phyloP scores from a whole-genome alignment of 2,329 filamentous ascomycete species.

The Botryosphaeria agaves region DNA sequence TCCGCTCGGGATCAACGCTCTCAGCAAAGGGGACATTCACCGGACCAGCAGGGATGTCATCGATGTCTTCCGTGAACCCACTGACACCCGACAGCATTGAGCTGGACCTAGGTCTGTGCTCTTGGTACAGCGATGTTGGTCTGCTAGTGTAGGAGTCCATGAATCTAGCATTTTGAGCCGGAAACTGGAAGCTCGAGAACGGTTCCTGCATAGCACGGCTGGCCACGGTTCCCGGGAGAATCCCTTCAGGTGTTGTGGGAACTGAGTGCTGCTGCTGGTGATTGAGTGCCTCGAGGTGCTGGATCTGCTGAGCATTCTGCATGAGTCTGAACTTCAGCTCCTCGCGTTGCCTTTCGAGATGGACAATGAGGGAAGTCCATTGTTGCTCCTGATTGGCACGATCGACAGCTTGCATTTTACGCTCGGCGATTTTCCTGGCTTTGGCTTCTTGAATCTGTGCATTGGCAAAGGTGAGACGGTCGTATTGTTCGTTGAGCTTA shows the following conservation, averaged over 20 bases:
- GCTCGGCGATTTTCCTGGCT: conserved; percentile 19
- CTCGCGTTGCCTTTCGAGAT: not conserved
- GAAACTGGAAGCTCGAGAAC: conserved; percentile 15
- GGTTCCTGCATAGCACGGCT: conserved; percentile 5
- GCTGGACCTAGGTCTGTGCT: conserved; percentile 29
- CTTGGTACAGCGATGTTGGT: conserved; percentile 2
- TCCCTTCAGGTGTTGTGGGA: conserved; percentile 41
- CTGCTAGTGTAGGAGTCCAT: conserved; percentile 14
- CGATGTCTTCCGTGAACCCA: conserved; percentile 30
- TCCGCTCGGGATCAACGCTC: not conserved
- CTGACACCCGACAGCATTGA: conserved; percentile 35
- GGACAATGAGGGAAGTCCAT: not conserved
- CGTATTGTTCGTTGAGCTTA: conserved; percentile 57
- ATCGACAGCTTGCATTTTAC: conserved; percentile 14
- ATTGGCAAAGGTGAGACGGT: conserved; percentile 53
- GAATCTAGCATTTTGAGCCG: conserved; percentile 11
- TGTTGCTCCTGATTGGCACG: conserved; percentile 17
- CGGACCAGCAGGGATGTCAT: conserved; percentile 9
- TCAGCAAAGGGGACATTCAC: not conserved
- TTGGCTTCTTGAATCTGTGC: conserved; percentile 46
- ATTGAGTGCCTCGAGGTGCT: conserved; percentile 21
- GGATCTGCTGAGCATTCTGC: conserved; percentile 19
- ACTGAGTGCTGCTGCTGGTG: conserved; percentile 23
- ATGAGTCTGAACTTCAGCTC: conserved; percentile 20
- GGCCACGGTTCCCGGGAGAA: conserved; percentile 33